Percentiles rank a stretch among this genome's conserved stretches.
Conservation (phyloP, 2,329 filamentous ascomycete genomes). For the Colletotrichum sp. region DNA sequence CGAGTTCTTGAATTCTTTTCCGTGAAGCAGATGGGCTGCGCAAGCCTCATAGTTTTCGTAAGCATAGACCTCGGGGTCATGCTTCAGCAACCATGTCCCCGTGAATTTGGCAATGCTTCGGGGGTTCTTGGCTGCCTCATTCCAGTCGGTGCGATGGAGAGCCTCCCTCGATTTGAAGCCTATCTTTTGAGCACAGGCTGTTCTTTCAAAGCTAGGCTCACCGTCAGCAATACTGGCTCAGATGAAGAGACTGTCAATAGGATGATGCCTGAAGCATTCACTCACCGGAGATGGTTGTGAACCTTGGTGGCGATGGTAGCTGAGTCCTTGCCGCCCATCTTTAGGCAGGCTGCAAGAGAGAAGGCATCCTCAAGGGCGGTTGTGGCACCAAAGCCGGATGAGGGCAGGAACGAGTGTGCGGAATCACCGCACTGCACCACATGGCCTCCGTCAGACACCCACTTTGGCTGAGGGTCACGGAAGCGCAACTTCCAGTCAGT, state of each 20-base stretch:
- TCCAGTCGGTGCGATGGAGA: neutral
- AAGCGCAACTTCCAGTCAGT: conserved; percentile 45
- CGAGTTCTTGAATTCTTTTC: neutral
- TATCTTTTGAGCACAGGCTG: neutral
- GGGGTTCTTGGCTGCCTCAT: neutral
- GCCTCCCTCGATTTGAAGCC: neutral
- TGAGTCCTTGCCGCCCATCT: neutral
- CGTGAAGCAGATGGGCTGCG: neutral
- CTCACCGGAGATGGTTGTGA: neutral
- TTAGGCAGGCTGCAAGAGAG: conserved; percentile 34
- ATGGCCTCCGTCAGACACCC: conserved; percentile 37
- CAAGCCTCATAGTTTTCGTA: neutral
- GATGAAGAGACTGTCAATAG: neutral
- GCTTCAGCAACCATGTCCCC: neutral
- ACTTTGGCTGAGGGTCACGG: conserved; percentile 43
- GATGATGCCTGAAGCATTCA: neutral
- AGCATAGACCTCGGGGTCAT: neutral
- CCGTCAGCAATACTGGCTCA: neutral
- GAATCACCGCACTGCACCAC: conserved; percentile 46
- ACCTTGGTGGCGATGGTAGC: neutral
- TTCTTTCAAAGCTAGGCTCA: neutral
- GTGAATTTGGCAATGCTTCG: neutral
- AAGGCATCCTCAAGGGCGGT: conserved; percentile 47
- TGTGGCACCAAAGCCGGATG: conserved; percentile 45
- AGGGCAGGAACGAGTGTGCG: conserved; percentile 44